Evolutionary conservation across 176 grass and related monocot species (phyloP).

Genomic region (Panicum miliaceum): DNA sequence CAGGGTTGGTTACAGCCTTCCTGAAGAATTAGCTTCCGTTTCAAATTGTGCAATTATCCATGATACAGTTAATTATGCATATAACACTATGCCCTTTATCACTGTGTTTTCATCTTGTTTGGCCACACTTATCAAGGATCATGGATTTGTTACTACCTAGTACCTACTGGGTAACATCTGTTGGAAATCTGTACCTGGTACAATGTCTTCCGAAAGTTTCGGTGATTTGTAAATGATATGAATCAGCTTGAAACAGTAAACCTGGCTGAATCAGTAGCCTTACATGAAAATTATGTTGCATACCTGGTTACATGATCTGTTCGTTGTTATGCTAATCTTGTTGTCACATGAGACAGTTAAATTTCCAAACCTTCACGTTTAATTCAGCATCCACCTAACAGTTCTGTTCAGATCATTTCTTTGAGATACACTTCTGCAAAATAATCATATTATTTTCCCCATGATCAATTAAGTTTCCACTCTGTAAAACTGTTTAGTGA

Average conservation of each 20-base stretch:
- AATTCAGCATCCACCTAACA: slow-evolving; percentile 4
- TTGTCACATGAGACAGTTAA: background rate
- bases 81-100: background rate
- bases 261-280: background rate
- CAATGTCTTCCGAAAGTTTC: background rate
- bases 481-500: background rate
- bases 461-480: background rate
- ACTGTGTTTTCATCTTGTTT: background rate
- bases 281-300: background rate
- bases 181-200: background rate
- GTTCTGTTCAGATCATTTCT: background rate
- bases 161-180: background rate
- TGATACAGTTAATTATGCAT: background rate
- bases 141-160: background rate
- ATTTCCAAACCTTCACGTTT: background rate
- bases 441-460: background rate
- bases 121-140: background rate
- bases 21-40: no score
- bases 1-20: background rate
- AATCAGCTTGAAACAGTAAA: background rate
- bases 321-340: background rate
- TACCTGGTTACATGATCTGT: background rate
- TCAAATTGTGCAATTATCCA: background rate
- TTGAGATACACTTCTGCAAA: background rate
- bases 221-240: no score